A percentile compares a stretch with the other conserved stretches of the same genome.
Evolutionary conservation across 306 rosid genomes (phyloP).

Genomic region (Vigna nakashimae): DNA sequence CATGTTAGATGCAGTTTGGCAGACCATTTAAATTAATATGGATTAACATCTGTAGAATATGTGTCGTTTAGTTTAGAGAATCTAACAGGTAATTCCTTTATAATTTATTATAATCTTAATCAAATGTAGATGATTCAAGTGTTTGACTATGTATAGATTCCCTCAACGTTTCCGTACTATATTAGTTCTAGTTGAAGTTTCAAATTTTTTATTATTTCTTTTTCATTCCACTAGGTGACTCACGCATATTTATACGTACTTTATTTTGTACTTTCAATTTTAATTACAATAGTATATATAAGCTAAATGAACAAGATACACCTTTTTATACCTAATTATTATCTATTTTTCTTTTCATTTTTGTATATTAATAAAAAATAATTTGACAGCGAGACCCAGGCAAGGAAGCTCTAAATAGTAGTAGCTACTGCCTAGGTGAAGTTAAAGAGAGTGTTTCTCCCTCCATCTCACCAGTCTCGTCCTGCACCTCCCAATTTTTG

Average conservation of each 20-base stretch:
- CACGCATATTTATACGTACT: background rate
- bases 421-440: background rate
- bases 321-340: too few relatives aligned
- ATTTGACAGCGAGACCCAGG: background rate
- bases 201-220: slow-evolving; percentile 21
- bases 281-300: too few relatives aligned
- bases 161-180: slow-evolving; percentile 30
- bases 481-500: too few relatives aligned
- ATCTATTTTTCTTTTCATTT: background rate
- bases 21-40: background rate
- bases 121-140: background rate
- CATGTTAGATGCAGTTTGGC: background rate
- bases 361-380: too few relatives aligned
- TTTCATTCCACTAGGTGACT: background rate
- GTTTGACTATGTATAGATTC: slow-evolving; percentile 1
- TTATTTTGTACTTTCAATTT: too few relatives aligned
- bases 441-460: background rate
- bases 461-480: too few relatives aligned
- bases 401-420: background rate
- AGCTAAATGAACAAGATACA: too few relatives aligned
- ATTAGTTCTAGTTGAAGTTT: background rate
- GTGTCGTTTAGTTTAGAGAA: slow-evolving; percentile 27
- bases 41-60: slow-evolving; percentile 1
- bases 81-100: slow-evolving; percentile 19
- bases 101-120: background rate